Base-by-base conservation (phyloP, 768 basidiomycete species). In the Tylopilus vinaceipallidus region DNA sequence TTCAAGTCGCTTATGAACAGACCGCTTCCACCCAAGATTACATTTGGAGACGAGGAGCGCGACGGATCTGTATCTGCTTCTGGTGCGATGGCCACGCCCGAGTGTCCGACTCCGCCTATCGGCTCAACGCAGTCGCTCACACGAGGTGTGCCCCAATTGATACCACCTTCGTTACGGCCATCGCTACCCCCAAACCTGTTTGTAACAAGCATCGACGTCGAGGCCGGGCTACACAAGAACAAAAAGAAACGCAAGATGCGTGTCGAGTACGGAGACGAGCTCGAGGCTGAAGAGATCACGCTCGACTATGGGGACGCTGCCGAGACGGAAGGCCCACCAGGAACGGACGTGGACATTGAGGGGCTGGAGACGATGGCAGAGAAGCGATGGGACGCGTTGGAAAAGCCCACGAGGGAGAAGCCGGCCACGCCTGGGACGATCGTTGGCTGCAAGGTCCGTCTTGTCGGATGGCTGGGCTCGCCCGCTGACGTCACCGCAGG, bases 151-250 rank as follows among this genome's bases (percentile, higher is more conserved):
- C 68, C 73, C 7, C 74, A 71, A 1, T 65, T 86, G 11, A 56
- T 86, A 27, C 82, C 86, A 2, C 87, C 87, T 1, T 88, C 87
- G 4, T 78, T 83, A 58, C 77, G 80, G 38, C 66, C 78, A 42
- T 58, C 69, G 40, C 57, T 89, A 8, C 87, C 87, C 1, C 58
- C 71, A 4, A 82, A 84, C 44, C 61, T 89, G 58, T 81, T 89
- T 52, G 83, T 89, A 29, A 88, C 86, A 3, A 83, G 81, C 54
- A 73, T 88, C 2, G 84, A 89, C 52, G 83, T 88, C 22, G 85
- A 86, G 57, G 76, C 72, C 22, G 76, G 72, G 1, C 10, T 50
- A 47, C 45, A 52, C 17, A 54, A 58, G 32, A 71, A 69, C 50
- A 67, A 68, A 48, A 75, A 71, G 55, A 74, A 69, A 51, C 63